Base-by-base conservation (phyloP, 2,329 filamentous ascomycete species). In the Sphaerostilbella broomeana region DNA sequence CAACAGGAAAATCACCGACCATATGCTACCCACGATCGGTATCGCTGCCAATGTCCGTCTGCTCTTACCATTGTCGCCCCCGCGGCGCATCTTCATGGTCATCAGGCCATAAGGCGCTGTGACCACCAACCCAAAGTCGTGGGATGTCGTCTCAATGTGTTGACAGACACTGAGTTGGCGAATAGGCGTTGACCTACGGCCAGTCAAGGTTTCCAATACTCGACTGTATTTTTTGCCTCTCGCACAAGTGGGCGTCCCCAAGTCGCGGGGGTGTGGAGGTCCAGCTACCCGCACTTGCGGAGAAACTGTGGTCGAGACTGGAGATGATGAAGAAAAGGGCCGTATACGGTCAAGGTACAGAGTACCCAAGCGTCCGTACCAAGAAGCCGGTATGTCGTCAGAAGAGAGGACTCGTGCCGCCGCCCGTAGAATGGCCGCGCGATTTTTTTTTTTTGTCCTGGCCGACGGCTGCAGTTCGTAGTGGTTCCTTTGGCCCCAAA, bases 71-170 rank as follows among this genome's bases (percentile, higher is more conserved):
- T 16, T 29, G 19, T 30, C 16, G 21, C 24, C 29, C 28, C 27
- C 38, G 32, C 22, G 24, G 18, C 25, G 16, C 31, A n/a, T n/a
- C n/a, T n/a, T n/a, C 24, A 15, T 40, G 27, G 34, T 34, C 35
- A 29, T 18, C 33, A 30, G 38, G 33, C 38, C 42, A 44, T 40
- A 17, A 19, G 38, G 38, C 42, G 42, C 33, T 29, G 33, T 31
- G 42, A 22, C 42, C 38, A 37, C 28, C 22, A 37, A 37, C 38
- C 37, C 38, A 41, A 30, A 27, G 19, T 19, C 32, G 37, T 40
- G 41, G 37, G 31, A 36, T 37, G 36, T 22, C 32, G 41, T 40
- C 21, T 34, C 27, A 37, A 33, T 37, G 41, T 31, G 11, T 21
- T 38, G 18, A 34, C 25, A 25, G 36, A 38, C 31, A 22, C 29